Evolutionary conservation across 805 yeast species (phyloP), one percentile per base, ranked within the genome.

Genomic region (Lipomyces sp.): DNA sequence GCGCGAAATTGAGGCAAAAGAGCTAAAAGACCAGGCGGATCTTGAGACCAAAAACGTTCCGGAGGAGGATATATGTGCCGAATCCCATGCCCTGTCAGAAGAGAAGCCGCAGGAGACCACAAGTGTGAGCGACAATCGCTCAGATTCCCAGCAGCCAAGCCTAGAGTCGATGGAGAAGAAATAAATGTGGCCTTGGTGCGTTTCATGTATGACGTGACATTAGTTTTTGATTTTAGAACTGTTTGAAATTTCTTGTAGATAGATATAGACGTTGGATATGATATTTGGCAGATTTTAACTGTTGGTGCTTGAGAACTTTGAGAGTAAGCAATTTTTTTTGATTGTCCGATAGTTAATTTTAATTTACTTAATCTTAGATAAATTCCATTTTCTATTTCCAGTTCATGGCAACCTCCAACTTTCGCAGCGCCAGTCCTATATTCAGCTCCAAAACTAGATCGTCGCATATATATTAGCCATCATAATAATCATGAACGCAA

Each of bases 391-490:
- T 37, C 57, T 54, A 67, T 53, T 63, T 68, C 71, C 71, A 68
- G 35, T 58, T 60, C 71, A 68, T 68, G 6, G 71, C 71, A 50
- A 68, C 60, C 59, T 68, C 71, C 18, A 68, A 39, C 61, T 68
- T 68, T 15, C 71, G 59, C 33, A 68, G 51, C 4, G 70, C 71
- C 45, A 66, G 71, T 15, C 71, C 71, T 18, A 68, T 54, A 51
- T 68, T 68, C n/a, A 68, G 33, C 37, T 68, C 71, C 67, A 68
- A 42, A 11, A 68, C 70, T 64, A 33, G 24, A 53, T 7, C 24
- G 30, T 18, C 24, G 24, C 24, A 24, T 1, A 24, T 24, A 24
- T 15, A 32, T 39, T 24, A 42, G 42, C 8, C 53, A 59, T 35
- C 18, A 33, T 35, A 6, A 30, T 33, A 39, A 33, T 7, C 39